Evolutionary conservation across 2,329 filamentous ascomycete species (phyloP), one percentile per base, ranked within the genome.

Genomic region (Capronia coronata): DNA sequence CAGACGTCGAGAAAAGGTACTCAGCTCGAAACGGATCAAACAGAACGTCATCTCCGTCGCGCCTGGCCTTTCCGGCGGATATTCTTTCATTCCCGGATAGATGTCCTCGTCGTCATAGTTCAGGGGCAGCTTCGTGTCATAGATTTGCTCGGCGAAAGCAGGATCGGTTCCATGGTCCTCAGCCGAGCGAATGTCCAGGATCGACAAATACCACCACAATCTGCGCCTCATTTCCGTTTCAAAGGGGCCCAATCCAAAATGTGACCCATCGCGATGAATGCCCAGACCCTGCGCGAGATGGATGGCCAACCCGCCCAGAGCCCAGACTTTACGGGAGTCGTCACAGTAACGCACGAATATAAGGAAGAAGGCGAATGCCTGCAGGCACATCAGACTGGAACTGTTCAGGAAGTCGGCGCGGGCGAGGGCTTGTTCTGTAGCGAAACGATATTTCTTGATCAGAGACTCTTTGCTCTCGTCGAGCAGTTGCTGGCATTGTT

Each of bases 161-260:
- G 79, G 75, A 51, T 83, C 79, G 18, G 76, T 78, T 0, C 79
- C 80, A 59, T 83, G 78, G 50, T 83, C 78, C 59, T 84, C 80
- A 0, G 78, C 77, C 1, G 79, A 72, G 51, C 80, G 68, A 2
- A 74, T 71, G 60, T 85, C 82, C 0, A 84, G 65, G 11, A 82
- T 68, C 56, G 61, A 65, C 19, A 70, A 48, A 23, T 53, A 49
- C 65, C 67, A 68, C 68, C 68, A 71, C 1, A 65, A 51, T 30
- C 64, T 59, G 35, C 68, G 63, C 44, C 68, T 61, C 61, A 68
- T 68, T 42, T 70, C 65, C 14, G 63, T 60, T 16, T 69, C 66
- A 35, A 80, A 84, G 0, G 80, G 78, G 49, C 77, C 74, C 13
- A 77, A 61, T 1, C 66, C 65, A 52, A 76, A 75, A 29, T 67